Percentiles rank a stretch among this genome's conserved stretches.
Conservation (phyloP, 345 rosid genomes). For the Eutrema heterophyllum region DNA sequence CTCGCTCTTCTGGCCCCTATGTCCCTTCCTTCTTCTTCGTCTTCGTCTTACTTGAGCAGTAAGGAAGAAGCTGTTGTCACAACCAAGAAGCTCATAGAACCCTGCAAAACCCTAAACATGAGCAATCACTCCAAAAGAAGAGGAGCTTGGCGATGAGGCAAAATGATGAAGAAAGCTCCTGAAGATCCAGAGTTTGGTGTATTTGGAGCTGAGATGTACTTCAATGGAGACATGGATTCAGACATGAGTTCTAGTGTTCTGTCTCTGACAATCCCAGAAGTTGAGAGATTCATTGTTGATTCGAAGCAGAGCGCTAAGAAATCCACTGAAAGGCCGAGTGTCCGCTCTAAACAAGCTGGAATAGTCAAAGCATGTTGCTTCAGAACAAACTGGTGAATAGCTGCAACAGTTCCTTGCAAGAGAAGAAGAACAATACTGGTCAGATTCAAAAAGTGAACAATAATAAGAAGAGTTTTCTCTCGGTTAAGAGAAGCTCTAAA, state of each 20-base stretch:
- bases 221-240: slow-evolving; percentile 55
- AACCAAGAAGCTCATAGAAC: no score
- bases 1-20: no score
- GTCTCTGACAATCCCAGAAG: slow-evolving; percentile 26
- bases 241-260: slow-evolving; percentile 33
- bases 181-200: slow-evolving; percentile 76
- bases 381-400: slow-evolving; percentile 23
- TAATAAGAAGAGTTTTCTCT: slow-evolving; percentile 43
- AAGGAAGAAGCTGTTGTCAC: no score
- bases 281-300: slow-evolving; percentile 10
- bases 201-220: slow-evolving; percentile 83
- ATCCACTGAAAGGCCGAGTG: slow-evolving; percentile 42
- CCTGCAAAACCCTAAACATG: no score
- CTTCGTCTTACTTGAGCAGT: no score
- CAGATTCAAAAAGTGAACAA: slow-evolving; percentile 28
- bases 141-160: background rate
- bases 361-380: slow-evolving; percentile 60
- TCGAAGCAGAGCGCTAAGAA: slow-evolving; percentile 13
- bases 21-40: no score
- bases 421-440: slow-evolving; percentile 19
- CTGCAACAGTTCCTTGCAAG: slow-evolving; percentile 22
- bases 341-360: slow-evolving; percentile 62
- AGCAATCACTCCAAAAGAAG: no score
- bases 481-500: slow-evolving; percentile 25
- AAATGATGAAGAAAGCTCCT: slow-evolving; percentile 29